phyloP scores from a whole-genome alignment of 495 filamentous ascomycete species.

The Chaetomidium leptoderma region DNA sequence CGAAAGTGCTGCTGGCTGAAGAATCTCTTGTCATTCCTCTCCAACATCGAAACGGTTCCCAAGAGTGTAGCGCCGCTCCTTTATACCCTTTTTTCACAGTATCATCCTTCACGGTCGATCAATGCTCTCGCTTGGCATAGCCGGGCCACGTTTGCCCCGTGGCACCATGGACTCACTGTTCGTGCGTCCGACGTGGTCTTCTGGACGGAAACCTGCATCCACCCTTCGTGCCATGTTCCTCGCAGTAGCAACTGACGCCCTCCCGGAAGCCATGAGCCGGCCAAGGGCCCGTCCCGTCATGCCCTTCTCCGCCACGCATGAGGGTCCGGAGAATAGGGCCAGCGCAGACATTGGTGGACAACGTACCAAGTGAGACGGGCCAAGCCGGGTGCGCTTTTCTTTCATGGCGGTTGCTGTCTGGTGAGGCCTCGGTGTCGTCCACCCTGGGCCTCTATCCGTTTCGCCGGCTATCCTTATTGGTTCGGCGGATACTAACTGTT shows the following conservation, averaged over 20 bases:
- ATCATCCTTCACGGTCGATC: neutral
- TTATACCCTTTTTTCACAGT: neutral
- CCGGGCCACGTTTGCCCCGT: constrained; percentile 9
- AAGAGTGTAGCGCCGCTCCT: neutral
- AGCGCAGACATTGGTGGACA: neutral
- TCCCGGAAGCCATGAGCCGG: neutral
- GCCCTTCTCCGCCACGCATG: too few relatives aligned
- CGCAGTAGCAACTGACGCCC: neutral
- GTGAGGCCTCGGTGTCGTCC: neutral
- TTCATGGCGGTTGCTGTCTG: constrained; percentile 10
- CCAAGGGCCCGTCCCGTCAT: neutral
- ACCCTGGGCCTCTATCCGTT: neutral
- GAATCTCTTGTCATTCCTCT: neutral
- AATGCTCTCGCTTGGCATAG: neutral
- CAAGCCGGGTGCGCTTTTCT: constrained; percentile 5
- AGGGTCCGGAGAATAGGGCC: neutral
- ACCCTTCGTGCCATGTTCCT: constrained; percentile 2
- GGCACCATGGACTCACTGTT: neutral
- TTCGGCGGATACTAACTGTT: too few relatives aligned
- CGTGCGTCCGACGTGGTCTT: constrained; percentile 14
- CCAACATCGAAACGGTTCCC: too few relatives aligned
- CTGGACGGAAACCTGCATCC: constrained; percentile 12
- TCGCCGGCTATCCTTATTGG: neutral
- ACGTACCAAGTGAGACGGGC: neutral
- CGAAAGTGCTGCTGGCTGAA: too few relatives aligned